A percentile compares a stretch with the other conserved stretches of the same genome.
Evolutionary conservation across 2,329 filamentous ascomycete species (phyloP).

Genomic region (Exophiala alcalophila): DNA sequence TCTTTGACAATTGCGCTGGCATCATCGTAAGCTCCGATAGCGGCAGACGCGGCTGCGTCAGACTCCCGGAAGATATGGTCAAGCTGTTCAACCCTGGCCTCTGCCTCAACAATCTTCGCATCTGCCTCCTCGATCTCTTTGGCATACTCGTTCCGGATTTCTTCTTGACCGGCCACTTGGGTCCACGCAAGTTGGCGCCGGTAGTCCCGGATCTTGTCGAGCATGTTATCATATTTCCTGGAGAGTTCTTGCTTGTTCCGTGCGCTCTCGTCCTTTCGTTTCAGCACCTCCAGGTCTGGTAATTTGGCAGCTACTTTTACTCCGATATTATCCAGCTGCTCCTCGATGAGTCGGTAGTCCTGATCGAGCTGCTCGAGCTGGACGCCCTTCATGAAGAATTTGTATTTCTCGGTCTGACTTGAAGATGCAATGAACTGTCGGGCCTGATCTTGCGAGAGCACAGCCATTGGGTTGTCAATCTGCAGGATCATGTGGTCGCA

Average conservation of each 20-base stretch:
- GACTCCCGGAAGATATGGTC: conserved; percentile 46
- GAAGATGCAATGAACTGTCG: conserved; percentile 88
- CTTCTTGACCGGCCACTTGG: conserved; percentile 76
- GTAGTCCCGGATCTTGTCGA: conserved; percentile 58
- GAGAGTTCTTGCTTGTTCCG: conserved; percentile 63
- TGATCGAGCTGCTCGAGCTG: conserved; percentile 88
- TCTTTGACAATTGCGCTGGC: conserved; percentile 45
- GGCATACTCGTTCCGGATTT: conserved; percentile 39
- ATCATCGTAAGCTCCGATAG: conserved; percentile 43
- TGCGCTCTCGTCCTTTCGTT: conserved; percentile 59
- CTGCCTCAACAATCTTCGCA: conserved; percentile 49
- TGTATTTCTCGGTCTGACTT: conserved; percentile 81
- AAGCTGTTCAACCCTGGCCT: conserved; percentile 44
- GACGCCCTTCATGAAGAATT: conserved; percentile 91
- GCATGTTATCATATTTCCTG: conserved; percentile 64
- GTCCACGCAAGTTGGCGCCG: conserved; percentile 76
- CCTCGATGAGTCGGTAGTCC: conserved; percentile 81
- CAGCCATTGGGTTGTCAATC: conserved; percentile 94
- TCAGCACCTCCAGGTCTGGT: conserved; percentile 62
- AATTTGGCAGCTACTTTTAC: conserved; percentile 59
- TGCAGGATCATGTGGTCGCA: conserved; percentile 90
- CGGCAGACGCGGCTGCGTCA: conserved; percentile 32
- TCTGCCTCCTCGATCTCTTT: conserved; percentile 38
- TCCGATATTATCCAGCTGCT: conserved; percentile 71
- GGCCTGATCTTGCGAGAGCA: conserved; percentile 92